Evolutionary conservation across 129 eudicot species (phyloP).

Genomic region (Helichrysum umbraculigerum): DNA sequence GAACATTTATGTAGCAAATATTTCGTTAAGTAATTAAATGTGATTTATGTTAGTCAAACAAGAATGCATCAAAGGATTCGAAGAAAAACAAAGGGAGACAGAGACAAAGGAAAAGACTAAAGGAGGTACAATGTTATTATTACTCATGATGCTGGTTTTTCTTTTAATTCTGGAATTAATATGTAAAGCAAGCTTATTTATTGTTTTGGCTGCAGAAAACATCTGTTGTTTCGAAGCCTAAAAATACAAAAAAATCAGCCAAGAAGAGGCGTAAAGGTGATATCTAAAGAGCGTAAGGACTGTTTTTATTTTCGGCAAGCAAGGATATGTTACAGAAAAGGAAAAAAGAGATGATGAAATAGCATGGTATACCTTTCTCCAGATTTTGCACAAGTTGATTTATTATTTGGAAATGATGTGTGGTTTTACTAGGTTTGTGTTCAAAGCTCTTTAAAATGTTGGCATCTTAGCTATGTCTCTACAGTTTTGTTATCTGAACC

Average conservation of each 20-base stretch:
- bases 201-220: constrained; percentile 43
- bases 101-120: constrained; percentile 54
- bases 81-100: constrained; percentile 65
- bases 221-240: constrained; percentile 18
- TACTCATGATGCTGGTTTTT: not conserved
- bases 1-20: not conserved
- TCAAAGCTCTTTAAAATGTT: not conserved
- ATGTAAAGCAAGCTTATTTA: not conserved
- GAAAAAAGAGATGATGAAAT: not conserved
- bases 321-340: constrained; percentile 16
- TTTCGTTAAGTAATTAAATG: not conserved
- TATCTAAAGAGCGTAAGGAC: constrained; percentile 20
- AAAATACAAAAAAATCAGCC: constrained; percentile 35
- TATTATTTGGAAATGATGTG: not conserved
- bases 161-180: not conserved
- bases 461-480: constrained; percentile 1
- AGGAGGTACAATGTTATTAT: constrained; percentile 45
- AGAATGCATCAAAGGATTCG: constrained; percentile 31
- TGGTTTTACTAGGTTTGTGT: not conserved
- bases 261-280: constrained; percentile 56
- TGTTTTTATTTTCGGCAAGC: not conserved
- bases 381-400: not conserved
- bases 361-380: not conserved
- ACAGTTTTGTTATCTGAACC: constrained; percentile 14
- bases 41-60: constrained; percentile 31